Conservation (phyloP, 345 rosid species). For the Syzygium grande region DNA sequence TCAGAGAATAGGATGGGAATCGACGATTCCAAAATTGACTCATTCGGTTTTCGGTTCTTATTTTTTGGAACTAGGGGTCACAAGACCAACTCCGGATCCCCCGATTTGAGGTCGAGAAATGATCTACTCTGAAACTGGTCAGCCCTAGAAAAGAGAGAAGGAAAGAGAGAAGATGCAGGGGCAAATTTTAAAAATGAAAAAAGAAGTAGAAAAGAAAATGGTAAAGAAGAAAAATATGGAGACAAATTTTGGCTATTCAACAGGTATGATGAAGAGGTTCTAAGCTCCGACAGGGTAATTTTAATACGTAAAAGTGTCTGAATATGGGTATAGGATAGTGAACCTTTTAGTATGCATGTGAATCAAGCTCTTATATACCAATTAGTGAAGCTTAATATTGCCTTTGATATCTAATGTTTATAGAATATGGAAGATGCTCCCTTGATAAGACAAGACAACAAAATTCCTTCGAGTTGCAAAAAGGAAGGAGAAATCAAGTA, state of each 20-base stretch:
- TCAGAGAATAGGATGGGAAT: neutral
- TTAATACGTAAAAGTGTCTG: neutral
- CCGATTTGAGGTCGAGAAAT: no score
- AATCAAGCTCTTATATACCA: neutral
- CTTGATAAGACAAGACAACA: neutral
- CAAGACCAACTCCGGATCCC: rapidly evolving
- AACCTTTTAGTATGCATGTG: neutral
- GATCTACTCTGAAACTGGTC: no score
- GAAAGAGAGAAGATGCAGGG: no score
- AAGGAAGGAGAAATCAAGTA: neutral
- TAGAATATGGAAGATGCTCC: neutral
- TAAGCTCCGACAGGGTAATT: neutral
- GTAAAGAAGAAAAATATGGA: no score
- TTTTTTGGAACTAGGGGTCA: neutral
- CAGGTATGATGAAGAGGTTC: no score
- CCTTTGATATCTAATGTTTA: neutral
- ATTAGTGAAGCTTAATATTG: neutral
- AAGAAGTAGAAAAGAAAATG: no score
- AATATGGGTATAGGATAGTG: neutral
- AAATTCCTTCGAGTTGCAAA: neutral
- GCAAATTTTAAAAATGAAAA: no score
- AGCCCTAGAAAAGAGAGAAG: no score
- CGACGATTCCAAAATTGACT: neutral
- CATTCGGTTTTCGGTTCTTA: neutral
- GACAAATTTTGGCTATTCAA: no score